Conservation (phyloP, 345 rosid species). For the Citrus inodora region DNA sequence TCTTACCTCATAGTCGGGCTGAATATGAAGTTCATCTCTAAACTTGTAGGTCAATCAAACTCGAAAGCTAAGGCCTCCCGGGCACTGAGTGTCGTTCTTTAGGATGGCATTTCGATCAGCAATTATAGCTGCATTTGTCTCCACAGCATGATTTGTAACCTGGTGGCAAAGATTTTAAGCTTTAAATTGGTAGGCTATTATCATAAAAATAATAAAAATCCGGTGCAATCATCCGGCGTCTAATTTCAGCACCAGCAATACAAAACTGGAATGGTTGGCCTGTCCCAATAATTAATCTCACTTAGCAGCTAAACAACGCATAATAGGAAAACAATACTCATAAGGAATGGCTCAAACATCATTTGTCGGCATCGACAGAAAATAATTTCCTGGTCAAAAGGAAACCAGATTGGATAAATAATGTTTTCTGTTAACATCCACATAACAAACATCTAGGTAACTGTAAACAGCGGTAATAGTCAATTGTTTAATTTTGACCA, state of each 20-base stretch:
- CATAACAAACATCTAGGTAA: background rate
- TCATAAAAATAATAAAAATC: background rate
- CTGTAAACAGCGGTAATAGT: background rate
- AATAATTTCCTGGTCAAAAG: background rate
- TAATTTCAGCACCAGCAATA: background rate
- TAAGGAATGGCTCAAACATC: background rate
- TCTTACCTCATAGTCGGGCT: no score
- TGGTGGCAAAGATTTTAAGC: conserved; percentile 12
- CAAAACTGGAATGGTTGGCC: background rate
- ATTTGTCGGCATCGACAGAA: background rate
- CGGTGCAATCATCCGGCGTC: background rate
- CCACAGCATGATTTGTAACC: conserved; percentile 59
- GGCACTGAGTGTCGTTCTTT: no score
- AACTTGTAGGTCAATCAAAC: no score
- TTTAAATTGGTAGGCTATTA: background rate
- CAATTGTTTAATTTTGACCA: no score
- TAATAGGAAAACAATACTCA: background rate
- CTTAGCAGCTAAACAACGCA: background rate
- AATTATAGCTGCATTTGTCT: conserved; percentile 50
- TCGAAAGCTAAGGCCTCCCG: no score
- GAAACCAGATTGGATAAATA: background rate
- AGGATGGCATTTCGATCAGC: conserved; percentile 46
- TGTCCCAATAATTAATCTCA: conserved; percentile 2
- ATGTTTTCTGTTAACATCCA: background rate
- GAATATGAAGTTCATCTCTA: no score